A percentile compares a stretch with the other conserved stretches of the same genome.
phyloP scores from a whole-genome alignment of 345 rosid genomes.

The Dipteronia dyeriana region DNA sequence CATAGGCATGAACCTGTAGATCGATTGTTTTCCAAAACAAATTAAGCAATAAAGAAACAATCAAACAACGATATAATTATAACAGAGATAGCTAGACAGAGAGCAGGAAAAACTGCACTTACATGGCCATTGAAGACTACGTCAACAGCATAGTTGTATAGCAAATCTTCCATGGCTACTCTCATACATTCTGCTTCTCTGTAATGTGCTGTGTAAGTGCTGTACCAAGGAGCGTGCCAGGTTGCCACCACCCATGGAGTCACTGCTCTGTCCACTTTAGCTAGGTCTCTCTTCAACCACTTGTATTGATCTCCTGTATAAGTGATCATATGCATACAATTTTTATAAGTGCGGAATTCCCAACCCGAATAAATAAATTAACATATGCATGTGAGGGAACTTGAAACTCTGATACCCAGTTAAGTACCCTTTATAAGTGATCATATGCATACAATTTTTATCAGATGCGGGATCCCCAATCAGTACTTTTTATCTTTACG shows the following conservation, averaged over 20 bases:
- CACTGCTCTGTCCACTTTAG: conserved; percentile 53
- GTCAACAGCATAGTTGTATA: conserved; percentile 63
- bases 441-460: not conserved
- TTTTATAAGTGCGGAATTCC: too few relatives aligned
- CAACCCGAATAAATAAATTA: too few relatives aligned
- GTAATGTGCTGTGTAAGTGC: conserved; percentile 75
- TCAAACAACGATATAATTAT: not conserved
- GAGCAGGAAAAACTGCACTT: conserved; percentile 26
- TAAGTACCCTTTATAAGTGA: conserved; percentile 43
- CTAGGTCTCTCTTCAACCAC: conserved; percentile 79
- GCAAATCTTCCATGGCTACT: conserved; percentile 72
- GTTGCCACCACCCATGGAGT: conserved; percentile 91
- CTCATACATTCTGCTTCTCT: conserved; percentile 92
- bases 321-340: not conserved
- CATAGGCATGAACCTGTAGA: conserved; percentile 84
- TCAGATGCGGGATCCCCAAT: too few relatives aligned
- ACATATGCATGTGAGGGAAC: too few relatives aligned
- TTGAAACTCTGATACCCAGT: too few relatives aligned
- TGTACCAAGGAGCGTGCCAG: conserved; percentile 92
- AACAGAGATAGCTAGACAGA: too few relatives aligned
- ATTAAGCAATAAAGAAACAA: not conserved
- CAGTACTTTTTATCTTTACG: too few relatives aligned
- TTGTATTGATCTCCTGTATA: conserved; percentile 65
- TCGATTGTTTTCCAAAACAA: not conserved
- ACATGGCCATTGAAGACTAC: conserved; percentile 83